Evolutionary conservation across 805 yeast genomes (phyloP), one percentile per base, ranked within the genome.

Genomic region (Myxozyma melibiosi): DNA sequence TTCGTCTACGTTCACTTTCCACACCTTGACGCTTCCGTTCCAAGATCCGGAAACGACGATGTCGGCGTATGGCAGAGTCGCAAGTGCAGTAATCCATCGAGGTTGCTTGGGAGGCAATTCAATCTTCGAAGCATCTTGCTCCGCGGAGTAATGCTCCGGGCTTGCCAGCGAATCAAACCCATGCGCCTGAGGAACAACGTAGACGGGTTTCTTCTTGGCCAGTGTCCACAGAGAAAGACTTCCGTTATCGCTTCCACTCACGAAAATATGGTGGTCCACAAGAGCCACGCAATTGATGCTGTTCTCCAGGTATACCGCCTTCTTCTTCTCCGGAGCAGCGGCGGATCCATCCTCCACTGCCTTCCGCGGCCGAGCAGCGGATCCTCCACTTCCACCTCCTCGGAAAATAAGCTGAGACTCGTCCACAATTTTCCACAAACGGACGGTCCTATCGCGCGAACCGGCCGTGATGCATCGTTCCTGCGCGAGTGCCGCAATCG

Each of bases 381-480:
- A 16, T 68, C 70, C 30, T 61, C 68, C 31, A 65, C 62, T 40
- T 67, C 90, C 96, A 57, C 95, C 96, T 60, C 96, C 96, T 69
- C 96, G 81, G 71, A 92, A 92, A 0, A 97, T 90, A 67, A 94
- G 80, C 69, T 97, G 83, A 1, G 96, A 84, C 74, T 94, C 99
- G 67, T 94, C 99, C 25, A 96, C 83, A 64, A 94, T 90, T 71
- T 94, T 94, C 99, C 99, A 94, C 66, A 88, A 77, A 85, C 95
- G 86, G 8, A 92, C 97, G 4, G 97, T 88, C 67, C 95, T 84
- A 73, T 94, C 99, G 66, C 98, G 83, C 2, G 96, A 80, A 16
- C 99, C 99, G 31, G 92, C 98, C 25, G 96, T 89, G 16, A 94
- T 91, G 76, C 99, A 94, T 57, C 97, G 83, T 69, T 94, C 98